Percentiles rank a stretch among this genome's conserved stretches.
These are phyloP conservation scores for Pilatotrama ljubarskyi DNA, from an alignment of 768 basidiomycete species.

Conservation along the genomic window DNA sequence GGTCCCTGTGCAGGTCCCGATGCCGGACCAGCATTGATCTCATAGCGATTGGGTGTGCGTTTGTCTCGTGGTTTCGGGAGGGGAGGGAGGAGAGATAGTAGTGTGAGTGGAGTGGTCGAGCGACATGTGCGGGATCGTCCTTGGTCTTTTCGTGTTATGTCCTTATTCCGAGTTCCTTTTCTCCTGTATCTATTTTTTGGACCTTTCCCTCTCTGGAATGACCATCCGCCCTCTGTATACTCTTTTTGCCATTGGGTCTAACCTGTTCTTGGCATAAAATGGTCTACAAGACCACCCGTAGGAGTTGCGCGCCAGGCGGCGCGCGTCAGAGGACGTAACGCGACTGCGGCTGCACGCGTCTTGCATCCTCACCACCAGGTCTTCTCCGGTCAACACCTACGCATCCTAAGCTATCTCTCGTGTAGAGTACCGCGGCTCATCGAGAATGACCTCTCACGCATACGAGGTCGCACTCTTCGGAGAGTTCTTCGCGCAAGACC, in stretches of 20 bases:
- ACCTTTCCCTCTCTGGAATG: not conserved
- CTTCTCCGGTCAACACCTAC: not conserved
- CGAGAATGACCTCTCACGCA: conserved; percentile 42
- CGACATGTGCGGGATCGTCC: not conserved
- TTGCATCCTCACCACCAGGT: not conserved
- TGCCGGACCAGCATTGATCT: conserved; percentile 17
- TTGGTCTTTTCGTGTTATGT: conserved; percentile 8
- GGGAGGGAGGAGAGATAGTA: not conserved
- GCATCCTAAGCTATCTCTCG: not conserved
- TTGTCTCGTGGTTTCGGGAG: not conserved
- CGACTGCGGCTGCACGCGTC: not conserved
- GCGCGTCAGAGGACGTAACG: too few species aligned
- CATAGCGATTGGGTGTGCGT: not conserved
- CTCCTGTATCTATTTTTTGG: not conserved
- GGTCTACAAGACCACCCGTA: too few species aligned
- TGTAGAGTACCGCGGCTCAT: too few species aligned
- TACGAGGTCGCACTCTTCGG: conserved; percentile 85
- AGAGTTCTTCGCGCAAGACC: conserved; percentile 77
- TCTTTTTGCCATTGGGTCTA: not conserved
- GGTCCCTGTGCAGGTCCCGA: conserved; percentile 17
- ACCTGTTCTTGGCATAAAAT: too few species aligned
- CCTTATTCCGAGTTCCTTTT: conserved; percentile 6
- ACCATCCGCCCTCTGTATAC: not conserved
- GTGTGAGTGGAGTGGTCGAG: not conserved
- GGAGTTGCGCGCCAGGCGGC: too few species aligned